These are phyloP conservation scores for Spathaspora girioi DNA, from an alignment of 805 yeast genomes.

Conservation along the genomic window DNA sequence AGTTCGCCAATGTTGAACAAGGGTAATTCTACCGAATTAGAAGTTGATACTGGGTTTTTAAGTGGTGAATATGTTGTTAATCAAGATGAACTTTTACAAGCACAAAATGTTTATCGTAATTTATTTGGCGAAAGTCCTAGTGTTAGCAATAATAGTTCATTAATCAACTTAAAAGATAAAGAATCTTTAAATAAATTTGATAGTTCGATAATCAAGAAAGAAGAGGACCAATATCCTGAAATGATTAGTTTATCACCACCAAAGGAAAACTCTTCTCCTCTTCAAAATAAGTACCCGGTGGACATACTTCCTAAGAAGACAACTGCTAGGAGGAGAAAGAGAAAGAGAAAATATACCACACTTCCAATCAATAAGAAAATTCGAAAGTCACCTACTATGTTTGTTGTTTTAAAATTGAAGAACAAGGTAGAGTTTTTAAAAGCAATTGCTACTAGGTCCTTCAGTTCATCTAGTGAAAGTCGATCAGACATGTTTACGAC, in stretches of 20 bases:
- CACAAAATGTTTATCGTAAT: constrained; percentile 6
- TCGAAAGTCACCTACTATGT: not conserved
- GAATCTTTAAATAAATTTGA: not conserved
- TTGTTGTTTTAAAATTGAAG: not conserved
- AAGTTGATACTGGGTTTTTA: constrained; percentile 17
- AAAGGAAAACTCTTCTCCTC: no score
- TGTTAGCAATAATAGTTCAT: not conserved
- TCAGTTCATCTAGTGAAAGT: not conserved
- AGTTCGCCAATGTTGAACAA: constrained; percentile 14
- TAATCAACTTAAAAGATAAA: not conserved
- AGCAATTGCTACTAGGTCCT: not conserved
- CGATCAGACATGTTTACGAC: not conserved
- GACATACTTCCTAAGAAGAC: no score
- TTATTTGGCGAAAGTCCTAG: constrained; percentile 7
- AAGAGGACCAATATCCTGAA: not conserved
- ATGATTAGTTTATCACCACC: no score
- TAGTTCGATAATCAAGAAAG: not conserved
- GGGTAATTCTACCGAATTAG: constrained; percentile 10
- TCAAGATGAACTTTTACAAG: constrained; percentile 5
- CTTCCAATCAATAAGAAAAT: not conserved
- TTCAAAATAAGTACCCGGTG: no score
- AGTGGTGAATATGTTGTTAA: constrained; percentile 14
- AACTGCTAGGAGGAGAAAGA: no score
- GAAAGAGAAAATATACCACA: not conserved
- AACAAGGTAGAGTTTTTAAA: not conserved